Percentiles rank a stretch among this genome's conserved stretches.
Evolutionary conservation across 1,284 basidiomycete species (phyloP).

Genomic region (Wallemia ichthyophaga): DNA sequence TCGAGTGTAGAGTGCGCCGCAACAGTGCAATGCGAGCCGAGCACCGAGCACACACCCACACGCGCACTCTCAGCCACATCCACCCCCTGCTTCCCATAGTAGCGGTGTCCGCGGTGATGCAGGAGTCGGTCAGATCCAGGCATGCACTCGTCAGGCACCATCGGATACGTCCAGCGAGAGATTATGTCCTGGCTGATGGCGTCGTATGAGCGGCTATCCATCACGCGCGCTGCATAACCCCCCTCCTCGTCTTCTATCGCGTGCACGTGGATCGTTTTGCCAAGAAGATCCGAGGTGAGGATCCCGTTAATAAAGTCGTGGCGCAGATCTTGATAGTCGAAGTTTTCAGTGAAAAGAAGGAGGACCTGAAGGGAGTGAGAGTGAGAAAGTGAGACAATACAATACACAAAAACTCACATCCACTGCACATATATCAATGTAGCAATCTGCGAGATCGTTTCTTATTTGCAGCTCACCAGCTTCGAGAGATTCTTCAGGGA

Average conservation of each 20-base stretch:
- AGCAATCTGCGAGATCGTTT: conserved; percentile 61
- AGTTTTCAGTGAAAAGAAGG: conserved; percentile 92
- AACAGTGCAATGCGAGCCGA: conserved; percentile 38
- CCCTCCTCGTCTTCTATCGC: conserved; percentile 30
- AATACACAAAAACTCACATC: conserved; percentile 11
- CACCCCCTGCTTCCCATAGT: conserved; percentile 47
- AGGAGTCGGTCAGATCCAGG: conserved; percentile 53
- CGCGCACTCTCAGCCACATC: conserved; percentile 12
- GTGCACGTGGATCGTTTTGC: conserved; percentile 78
- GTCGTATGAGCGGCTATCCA: conserved; percentile 67
- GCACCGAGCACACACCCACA: conserved; percentile 48
- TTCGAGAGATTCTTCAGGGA: conserved; percentile 37
- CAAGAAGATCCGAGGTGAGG: conserved; percentile 73
- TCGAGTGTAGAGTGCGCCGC: conserved; percentile 30
- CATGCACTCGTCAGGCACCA: conserved; percentile 75
- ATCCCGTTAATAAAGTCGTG: conserved; percentile 89
- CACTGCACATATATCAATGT: conserved; percentile 47
- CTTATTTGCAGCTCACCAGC: conserved; percentile 48
- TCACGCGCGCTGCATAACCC: conserved; percentile 61
- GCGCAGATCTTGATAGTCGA: conserved; percentile 78
- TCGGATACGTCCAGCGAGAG: conserved; percentile 69
- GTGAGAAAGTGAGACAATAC: neutral
- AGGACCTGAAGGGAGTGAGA: conserved; percentile 31
- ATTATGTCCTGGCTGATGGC: conserved; percentile 74
- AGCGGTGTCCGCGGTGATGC: conserved; percentile 52